Evolutionary conservation across 202 grass and related monocot genomes (phyloP).

Genomic region (Sporobolus alterniflorus): DNA sequence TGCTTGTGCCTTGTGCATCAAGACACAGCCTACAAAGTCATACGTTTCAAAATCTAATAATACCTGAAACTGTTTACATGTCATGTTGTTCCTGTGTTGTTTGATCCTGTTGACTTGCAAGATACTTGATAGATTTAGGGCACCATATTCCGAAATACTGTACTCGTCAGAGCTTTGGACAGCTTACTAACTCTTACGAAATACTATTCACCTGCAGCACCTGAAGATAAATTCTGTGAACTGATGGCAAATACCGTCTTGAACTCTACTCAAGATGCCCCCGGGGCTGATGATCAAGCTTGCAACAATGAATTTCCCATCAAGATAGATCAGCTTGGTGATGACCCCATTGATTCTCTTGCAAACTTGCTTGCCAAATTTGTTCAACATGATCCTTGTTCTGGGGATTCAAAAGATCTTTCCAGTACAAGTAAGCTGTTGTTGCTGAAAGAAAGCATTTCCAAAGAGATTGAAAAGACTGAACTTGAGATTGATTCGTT

Average conservation of each 20-base stretch:
- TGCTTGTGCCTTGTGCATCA: not conserved
- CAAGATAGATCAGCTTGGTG: conserved; percentile 58
- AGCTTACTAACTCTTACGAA: conserved; percentile 20
- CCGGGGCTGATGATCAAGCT: conserved; percentile 27
- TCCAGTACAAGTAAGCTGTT: conserved; percentile 63
- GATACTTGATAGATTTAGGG: not conserved
- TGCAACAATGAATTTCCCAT: conserved; percentile 30
- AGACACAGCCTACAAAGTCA: not conserved
- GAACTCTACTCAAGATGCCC: conserved; percentile 37
- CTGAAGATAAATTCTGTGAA: conserved; percentile 63
- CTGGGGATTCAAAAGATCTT: conserved; percentile 66
- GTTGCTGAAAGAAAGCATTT: conserved; percentile 73
- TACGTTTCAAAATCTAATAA: not conserved
- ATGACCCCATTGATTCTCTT: conserved; percentile 57
- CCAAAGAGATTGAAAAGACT: conserved; percentile 82
- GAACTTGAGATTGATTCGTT: conserved; percentile 91
- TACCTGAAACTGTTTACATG: not conserved
- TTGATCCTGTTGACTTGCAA: not conserved
- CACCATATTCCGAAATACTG: not conserved
- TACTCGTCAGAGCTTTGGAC: not conserved
- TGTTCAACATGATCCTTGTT: conserved; percentile 65
- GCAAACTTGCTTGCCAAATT: conserved; percentile 61
- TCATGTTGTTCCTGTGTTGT: not conserved
- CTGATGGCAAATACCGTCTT: conserved; percentile 35
- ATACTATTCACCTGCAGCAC: conserved; percentile 58